A percentile compares a stretch with the other conserved stretches of the same genome.
Evolutionary conservation across 1,284 basidiomycete genomes (phyloP).

Genomic region (Sporisorium exsertum): DNA sequence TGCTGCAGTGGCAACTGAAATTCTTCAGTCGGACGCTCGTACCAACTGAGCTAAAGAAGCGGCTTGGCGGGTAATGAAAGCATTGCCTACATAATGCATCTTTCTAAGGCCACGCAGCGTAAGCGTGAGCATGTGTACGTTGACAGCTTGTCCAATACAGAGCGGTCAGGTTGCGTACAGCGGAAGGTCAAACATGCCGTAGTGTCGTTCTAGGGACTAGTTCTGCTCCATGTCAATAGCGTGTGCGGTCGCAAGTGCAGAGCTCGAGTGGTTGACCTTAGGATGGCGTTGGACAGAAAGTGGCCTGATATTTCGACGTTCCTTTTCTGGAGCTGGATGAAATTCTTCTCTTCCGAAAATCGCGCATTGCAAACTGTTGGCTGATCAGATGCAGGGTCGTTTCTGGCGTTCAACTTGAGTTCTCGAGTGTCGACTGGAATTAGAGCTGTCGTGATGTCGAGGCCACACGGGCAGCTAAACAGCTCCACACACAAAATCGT

Average conservation of each 20-base stretch:
- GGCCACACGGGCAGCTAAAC: too few relatives aligned
- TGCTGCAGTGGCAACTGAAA: constrained; percentile 32
- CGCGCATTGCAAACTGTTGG: background rate
- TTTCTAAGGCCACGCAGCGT: too few relatives aligned
- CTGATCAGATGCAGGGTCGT: constrained; percentile 9
- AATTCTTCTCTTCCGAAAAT: background rate
- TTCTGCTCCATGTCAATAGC: background rate
- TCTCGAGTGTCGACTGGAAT: background rate
- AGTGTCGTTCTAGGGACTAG: too few relatives aligned
- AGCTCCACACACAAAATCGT: constrained; percentile 36
- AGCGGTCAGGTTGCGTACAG: too few relatives aligned
- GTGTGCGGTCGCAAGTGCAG: background rate
- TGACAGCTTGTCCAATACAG: too few relatives aligned
- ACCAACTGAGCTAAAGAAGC: constrained; percentile 58
- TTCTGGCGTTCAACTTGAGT: background rate
- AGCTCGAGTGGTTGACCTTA: background rate
- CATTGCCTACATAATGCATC: too few relatives aligned
- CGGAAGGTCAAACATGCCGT: too few relatives aligned
- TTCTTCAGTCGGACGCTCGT: constrained; percentile 59
- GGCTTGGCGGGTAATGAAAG: background rate
- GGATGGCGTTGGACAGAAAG: constrained; percentile 2
- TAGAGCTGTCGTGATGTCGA: constrained; percentile 10
- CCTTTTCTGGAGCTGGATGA: too few relatives aligned
- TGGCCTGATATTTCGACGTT: constrained; percentile 13
- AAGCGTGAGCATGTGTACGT: too few relatives aligned